Conservation (phyloP, 345 rosid genomes). For the Nasturtium officinale region DNA sequence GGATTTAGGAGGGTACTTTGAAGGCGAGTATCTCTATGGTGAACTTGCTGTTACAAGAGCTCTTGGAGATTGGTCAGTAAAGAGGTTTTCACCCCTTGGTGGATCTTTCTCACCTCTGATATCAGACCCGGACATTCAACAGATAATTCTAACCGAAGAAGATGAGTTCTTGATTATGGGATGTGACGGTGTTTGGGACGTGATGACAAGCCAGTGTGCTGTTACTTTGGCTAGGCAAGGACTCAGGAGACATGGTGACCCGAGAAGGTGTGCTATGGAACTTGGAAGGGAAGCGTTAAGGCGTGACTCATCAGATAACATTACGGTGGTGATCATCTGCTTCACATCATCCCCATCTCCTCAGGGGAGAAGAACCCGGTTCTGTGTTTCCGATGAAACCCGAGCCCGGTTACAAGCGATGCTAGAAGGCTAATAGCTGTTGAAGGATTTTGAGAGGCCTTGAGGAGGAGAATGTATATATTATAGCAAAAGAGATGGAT, state of each 20-base stretch:
- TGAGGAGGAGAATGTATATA: slow-evolving; percentile 34
- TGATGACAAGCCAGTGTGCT: slow-evolving; percentile 76
- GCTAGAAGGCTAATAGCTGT: slow-evolving; percentile 33
- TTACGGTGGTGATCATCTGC: slow-evolving; percentile 75
- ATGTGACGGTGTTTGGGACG: slow-evolving; percentile 88
- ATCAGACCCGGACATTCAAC: slow-evolving; percentile 82
- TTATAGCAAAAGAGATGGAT: slow-evolving; percentile 5
- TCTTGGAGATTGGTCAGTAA: slow-evolving; percentile 70
- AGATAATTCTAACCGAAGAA: slow-evolving; percentile 57
- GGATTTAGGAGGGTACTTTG: slow-evolving; percentile 65
- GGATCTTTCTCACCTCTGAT: slow-evolving; percentile 64
- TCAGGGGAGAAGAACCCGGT: slow-evolving; percentile 49
- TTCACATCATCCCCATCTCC: slow-evolving; percentile 55
- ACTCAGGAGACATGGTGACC: slow-evolving; percentile 75
- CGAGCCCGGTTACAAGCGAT: slow-evolving; percentile 27
- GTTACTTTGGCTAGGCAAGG: slow-evolving; percentile 64
- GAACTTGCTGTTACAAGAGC: slow-evolving; percentile 75
- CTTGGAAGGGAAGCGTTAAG: slow-evolving; percentile 73
- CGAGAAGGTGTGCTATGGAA: slow-evolving; percentile 64
- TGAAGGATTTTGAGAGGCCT: slow-evolving; percentile 7
- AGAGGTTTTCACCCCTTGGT: slow-evolving; percentile 49
- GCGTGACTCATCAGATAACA: slow-evolving; percentile 61
- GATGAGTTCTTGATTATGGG: slow-evolving; percentile 85
- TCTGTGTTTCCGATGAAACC: slow-evolving; percentile 76
- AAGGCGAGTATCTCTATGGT: slow-evolving; percentile 75